phyloP scores from a whole-genome alignment of 2,329 filamentous ascomycete genomes.

The Elsinoe ampelina region DNA sequence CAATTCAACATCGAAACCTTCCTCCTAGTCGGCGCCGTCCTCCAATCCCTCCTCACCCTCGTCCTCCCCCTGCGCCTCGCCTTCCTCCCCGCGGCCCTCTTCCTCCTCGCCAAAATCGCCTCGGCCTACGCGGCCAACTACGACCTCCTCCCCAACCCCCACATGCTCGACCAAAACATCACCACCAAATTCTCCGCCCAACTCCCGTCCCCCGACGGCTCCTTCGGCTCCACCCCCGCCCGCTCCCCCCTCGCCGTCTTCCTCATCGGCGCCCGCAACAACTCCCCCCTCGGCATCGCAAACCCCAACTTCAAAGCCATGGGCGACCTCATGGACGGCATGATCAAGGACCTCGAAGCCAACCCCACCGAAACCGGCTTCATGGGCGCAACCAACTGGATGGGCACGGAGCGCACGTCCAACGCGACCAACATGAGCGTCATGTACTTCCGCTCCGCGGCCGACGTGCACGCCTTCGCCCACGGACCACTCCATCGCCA shows the following conservation, averaged over 20 bases:
- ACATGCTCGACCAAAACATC: conserved; percentile 28
- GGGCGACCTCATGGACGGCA: conserved; percentile 30
- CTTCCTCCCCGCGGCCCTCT: conserved; percentile 26
- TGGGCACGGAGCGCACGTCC: conserved; percentile 29
- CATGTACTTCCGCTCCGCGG: conserved; percentile 44
- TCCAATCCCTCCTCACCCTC: conserved; percentile 32
- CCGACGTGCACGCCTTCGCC: conserved; percentile 45
- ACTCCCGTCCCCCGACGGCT: conserved; percentile 29
- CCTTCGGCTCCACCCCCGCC: conserved; percentile 25
- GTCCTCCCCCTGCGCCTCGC: conserved; percentile 26
- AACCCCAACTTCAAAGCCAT: conserved; percentile 37
- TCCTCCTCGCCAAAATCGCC: conserved; percentile 28
- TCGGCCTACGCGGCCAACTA: conserved; percentile 28
- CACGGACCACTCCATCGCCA: conserved; percentile 40
- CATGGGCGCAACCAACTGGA: conserved; percentile 37
- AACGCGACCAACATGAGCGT: conserved; percentile 35
- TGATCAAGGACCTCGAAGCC: conserved; percentile 29
- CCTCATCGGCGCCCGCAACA: conserved; percentile 29
- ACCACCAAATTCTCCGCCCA: conserved; percentile 30
- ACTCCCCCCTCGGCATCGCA: conserved; percentile 40
- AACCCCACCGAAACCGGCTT: conserved; percentile 40
- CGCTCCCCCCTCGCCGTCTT: conserved; percentile 30
- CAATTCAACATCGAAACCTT: conserved; percentile 33
- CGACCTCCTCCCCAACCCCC: conserved; percentile 30
- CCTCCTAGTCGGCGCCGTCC: conserved; percentile 32